Conservation (phyloP, 768 basidiomycete species). For the Trametes cubensis region DNA sequence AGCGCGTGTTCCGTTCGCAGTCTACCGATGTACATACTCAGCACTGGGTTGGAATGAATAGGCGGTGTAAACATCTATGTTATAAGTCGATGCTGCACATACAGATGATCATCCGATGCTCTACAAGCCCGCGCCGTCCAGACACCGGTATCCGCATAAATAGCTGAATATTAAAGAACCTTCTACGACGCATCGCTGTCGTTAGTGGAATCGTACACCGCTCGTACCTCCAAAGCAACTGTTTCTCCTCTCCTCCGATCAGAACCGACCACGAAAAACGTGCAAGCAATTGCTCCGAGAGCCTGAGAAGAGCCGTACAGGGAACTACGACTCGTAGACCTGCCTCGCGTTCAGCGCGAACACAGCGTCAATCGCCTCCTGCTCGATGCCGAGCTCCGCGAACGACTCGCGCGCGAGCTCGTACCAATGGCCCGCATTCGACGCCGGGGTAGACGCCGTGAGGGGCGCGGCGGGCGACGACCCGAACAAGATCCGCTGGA, state of each 20-base stretch:
- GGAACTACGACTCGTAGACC: slow-evolving; percentile 42
- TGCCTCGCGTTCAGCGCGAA: slow-evolving; percentile 57
- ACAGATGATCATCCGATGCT: background rate
- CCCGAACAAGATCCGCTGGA: slow-evolving; percentile 80
- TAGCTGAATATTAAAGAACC: background rate
- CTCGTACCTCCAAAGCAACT: background rate
- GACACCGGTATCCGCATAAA: background rate
- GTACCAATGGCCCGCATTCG: slow-evolving; percentile 73
- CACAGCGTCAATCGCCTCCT: slow-evolving; percentile 73
- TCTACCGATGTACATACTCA: background rate
- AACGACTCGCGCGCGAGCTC: slow-evolving; percentile 78
- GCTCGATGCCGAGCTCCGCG: slow-evolving; percentile 78
- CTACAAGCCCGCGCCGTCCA: background rate
- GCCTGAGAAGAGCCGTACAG: background rate
- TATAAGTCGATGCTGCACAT: background rate
- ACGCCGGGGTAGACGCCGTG: slow-evolving; percentile 43
- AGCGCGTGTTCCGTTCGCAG: too few species aligned
- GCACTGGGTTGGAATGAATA: background rate
- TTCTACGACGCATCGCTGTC: background rate
- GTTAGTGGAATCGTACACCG: slow-evolving; percentile 1
- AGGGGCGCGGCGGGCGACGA: slow-evolving; percentile 60
- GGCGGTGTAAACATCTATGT: too few species aligned
- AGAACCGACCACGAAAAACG: background rate
- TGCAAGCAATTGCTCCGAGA: background rate
- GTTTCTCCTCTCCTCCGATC: background rate